A percentile compares a stretch with the other conserved stretches of the same genome.
phyloP scores from a whole-genome alignment of 768 basidiomycete species.

The Termitomyces sp. region DNA sequence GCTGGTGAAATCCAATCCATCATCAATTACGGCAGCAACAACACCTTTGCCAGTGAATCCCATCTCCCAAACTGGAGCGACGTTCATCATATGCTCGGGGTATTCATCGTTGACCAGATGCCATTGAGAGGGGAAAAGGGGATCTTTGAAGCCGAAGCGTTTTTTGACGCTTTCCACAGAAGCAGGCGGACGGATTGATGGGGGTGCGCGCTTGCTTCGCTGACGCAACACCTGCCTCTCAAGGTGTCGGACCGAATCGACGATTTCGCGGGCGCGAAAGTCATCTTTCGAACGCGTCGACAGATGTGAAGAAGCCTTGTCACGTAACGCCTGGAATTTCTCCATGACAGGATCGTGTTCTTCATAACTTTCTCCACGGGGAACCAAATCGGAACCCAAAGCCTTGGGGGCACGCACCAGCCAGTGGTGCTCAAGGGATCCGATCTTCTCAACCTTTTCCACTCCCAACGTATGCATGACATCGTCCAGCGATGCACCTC shows the following conservation, averaged over 20 bases:
- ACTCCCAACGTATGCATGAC: conserved; percentile 62
- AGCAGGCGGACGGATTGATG: conserved; percentile 41
- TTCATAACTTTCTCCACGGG: conserved; percentile 26
- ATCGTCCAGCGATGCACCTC: conserved; percentile 53
- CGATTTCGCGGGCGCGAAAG: conserved; percentile 39
- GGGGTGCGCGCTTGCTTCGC: conserved; percentile 73
- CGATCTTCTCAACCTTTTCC: conserved; percentile 84
- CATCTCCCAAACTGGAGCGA: conserved; percentile 87
- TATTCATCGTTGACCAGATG: conserved; percentile 88
- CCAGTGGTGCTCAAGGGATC: conserved; percentile 82
- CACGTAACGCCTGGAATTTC: conserved; percentile 42
- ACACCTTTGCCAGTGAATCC: conserved; percentile 87
- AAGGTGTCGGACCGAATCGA: conserved; percentile 57
- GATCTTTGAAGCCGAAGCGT: conserved; percentile 73
- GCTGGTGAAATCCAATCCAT: conserved; percentile 88
- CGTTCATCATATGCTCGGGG: conserved; percentile 86
- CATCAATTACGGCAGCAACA: conserved; percentile 87
- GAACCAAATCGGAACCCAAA: conserved; percentile 16
- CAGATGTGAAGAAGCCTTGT: conserved; percentile 27
- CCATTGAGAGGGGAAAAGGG: conserved; percentile 86
- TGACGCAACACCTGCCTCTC: conserved; percentile 62
- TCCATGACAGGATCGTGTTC: conserved; percentile 45
- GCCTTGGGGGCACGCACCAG: conserved; percentile 62
- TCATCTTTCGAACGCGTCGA: conserved; percentile 39
- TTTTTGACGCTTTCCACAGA: conserved; percentile 48